Base-by-base conservation (phyloP, 345 rosid species). In the Acer saccharum region DNA sequence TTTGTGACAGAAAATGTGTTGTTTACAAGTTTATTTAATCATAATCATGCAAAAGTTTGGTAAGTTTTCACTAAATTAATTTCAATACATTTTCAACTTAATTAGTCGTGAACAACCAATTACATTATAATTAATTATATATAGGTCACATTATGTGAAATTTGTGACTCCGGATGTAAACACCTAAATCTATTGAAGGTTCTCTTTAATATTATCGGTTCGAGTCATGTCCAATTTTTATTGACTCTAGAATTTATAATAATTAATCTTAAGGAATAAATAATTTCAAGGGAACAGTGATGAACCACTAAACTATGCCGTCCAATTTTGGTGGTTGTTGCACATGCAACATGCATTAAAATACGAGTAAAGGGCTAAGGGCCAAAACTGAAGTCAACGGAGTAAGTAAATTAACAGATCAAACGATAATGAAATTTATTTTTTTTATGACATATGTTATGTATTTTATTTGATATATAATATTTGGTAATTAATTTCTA, bases 301-400 rank as follows among this genome's bases (percentile, higher is more conserved):
- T 71, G 18, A 29, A 71, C 35, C 35, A 71, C n/a, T 71, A 3
- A 71, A 57, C 75, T 18, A 35, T 44, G 5, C 50, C 50, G 48
- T n/a, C 12, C 18, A 11, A 2, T 46, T 46, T n/a, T 4, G 39
- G 6, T 35, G 11, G 63, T 54, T 27, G 17, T 27, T 35, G 11
- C 35, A 1, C 57, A 27, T 23, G 2, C 11, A 1, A n/a, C n/a
- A n/a, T 25, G 2, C 11, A 1, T 41, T 60, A 41, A 41, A 41
- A 13, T 11, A 35, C 0, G 57, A 73, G 68, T 35, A 61, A 73
- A 41, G 4, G n/a, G n/a, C n/a, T n/a, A n/a, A n/a, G n/a, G n/a
- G 76, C 67, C 60, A 72, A 65, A 69, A 61, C 7, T 46, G 63
- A 64, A 58, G 86, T 80, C 83, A 83, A 76, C 80, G 74, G 43